Conservation (phyloP, 441 rosid species). For the Capsella rubella region DNA sequence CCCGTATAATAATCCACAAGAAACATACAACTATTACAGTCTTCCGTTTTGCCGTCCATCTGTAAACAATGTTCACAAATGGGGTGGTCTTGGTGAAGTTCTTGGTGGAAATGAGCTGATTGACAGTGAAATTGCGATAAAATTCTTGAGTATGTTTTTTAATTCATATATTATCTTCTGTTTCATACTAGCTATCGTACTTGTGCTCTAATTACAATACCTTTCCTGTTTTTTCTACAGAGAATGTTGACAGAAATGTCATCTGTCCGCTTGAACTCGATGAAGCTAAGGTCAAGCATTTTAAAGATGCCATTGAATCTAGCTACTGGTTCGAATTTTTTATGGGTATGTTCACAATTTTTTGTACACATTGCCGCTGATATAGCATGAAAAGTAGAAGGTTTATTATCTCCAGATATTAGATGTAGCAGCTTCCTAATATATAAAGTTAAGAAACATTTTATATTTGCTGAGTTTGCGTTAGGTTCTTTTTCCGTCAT, state of each 20-base stretch:
- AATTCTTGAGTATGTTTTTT: conserved; percentile 76
- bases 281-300: conserved; percentile 74
- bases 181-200: conserved; percentile 20
- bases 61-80: conserved; percentile 76
- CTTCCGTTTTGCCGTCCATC: conserved; percentile 94
- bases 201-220: conserved; percentile 4
- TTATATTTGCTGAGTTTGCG: conserved; percentile 3
- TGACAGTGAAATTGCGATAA: conserved; percentile 86
- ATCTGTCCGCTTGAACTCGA: conserved; percentile 76
- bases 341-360: conserved; percentile 68
- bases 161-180: conserved; percentile 5
- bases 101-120: conserved; percentile 99
- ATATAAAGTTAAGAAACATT: not conserved
- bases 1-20: conserved; percentile 99
- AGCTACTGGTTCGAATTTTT: conserved; percentile 97
- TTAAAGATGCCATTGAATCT: conserved; percentile 90
- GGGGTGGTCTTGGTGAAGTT: conserved; percentile 99
- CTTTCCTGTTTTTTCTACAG: conserved; percentile 46
- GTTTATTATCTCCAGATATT: not conserved
- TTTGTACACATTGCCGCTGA: conserved; percentile 14
- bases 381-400: conserved; percentile 1
- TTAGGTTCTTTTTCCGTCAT: conserved; percentile 7
- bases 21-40: conserved; percentile 98
- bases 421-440: not conserved
- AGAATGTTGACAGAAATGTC: conserved; percentile 62